phyloP scores from a whole-genome alignment of 2,329 filamentous ascomycete species.

The Penicillium sp. region DNA sequence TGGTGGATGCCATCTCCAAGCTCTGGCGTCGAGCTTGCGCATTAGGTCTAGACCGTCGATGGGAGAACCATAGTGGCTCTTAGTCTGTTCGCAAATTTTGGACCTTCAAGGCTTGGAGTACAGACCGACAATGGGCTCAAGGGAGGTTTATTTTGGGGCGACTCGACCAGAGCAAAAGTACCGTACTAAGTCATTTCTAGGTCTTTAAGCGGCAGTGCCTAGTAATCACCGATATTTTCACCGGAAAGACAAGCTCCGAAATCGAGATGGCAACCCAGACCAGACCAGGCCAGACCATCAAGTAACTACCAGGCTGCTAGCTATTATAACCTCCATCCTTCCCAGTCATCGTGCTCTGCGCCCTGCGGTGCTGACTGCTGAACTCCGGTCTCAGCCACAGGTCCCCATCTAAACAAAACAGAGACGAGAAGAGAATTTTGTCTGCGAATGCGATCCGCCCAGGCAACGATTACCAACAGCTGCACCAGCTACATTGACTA shows the following conservation, averaged over 20 bases:
- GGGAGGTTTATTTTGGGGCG: background rate
- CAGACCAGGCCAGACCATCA: background rate
- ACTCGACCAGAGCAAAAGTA: slow-evolving; percentile 5
- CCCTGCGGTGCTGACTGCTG: background rate
- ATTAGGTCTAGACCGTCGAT: background rate
- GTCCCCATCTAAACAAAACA: slow-evolving; percentile 15
- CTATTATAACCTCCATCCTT: background rate
- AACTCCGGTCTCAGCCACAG: slow-evolving; percentile 18
- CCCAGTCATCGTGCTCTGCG: background rate
- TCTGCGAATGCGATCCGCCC: background rate
- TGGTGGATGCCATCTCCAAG: too few species aligned
- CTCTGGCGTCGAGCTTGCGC: background rate
- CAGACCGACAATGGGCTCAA: background rate
- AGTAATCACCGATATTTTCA: background rate
- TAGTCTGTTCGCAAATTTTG: background rate
- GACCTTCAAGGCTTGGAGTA: background rate
- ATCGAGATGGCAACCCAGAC: background rate
- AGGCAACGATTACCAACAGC: background rate
- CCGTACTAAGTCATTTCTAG: background rate
- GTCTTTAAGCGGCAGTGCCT: background rate
- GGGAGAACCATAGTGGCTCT: background rate
- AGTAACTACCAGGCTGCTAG: too few species aligned
- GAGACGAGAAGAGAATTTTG: background rate
- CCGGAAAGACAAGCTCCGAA: background rate
- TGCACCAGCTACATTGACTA: slow-evolving; percentile 9